Evolutionary conservation across 441 rosid genomes (phyloP).

Genomic region (Mallotus japonicus): DNA sequence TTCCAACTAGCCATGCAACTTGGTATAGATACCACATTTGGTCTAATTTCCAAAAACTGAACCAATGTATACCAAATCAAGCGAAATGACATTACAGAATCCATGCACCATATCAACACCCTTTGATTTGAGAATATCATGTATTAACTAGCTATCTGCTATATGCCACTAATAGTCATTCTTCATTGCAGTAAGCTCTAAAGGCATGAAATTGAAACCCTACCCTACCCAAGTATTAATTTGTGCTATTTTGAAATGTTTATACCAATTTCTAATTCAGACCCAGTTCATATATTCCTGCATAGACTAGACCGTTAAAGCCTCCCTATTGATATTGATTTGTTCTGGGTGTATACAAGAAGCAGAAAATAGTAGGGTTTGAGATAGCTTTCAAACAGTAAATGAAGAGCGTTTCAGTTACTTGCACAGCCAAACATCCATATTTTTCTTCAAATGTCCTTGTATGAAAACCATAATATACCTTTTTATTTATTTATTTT

Average conservation of each 20-base stretch:
- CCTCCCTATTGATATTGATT: neutral
- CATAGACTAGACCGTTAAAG: slow-evolving; percentile 26
- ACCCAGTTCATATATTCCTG: neutral
- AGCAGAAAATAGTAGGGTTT: slow-evolving; percentile 36
- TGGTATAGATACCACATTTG: neutral
- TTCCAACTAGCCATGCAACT: neutral
- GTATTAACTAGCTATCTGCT: neutral
- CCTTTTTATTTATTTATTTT: slow-evolving; percentile 13
- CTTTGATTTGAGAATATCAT: neutral
- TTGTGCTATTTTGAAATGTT: neutral
- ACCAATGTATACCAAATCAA: neutral
- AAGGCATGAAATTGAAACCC: neutral
- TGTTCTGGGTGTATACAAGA: neutral
- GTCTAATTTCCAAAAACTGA: neutral
- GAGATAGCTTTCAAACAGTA: slow-evolving; percentile 39
- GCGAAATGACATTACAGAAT: neutral
- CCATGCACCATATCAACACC: neutral
- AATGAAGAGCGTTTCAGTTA: slow-evolving; percentile 37
- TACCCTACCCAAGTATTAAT: neutral
- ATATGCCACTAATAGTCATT: neutral
- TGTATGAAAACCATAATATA: slow-evolving; percentile 29
- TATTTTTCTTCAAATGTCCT: slow-evolving; percentile 28
- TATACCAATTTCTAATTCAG: neutral
- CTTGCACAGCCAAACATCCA: slow-evolving; percentile 34
- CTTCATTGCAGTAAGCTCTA: neutral